Evolutionary conservation across 2,329 filamentous ascomycete species (phyloP).

Genomic region (Pseudovirgaria hyperparasitica): DNA sequence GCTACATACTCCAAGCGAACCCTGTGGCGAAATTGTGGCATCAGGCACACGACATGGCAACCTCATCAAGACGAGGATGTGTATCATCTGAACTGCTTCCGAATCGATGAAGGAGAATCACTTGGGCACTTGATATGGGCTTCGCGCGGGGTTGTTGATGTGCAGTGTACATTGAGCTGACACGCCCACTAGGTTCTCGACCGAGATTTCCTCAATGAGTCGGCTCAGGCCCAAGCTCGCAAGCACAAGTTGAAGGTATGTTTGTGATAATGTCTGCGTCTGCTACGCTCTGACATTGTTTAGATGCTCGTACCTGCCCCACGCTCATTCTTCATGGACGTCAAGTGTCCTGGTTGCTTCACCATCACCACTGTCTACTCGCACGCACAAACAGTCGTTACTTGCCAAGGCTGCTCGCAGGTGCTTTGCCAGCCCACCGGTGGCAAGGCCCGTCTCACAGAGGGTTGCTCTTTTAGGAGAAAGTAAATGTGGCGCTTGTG

Average conservation of each 20-base stretch:
- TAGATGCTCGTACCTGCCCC: constrained; percentile 89
- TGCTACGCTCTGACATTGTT: constrained; percentile 4
- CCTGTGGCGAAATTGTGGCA: constrained; percentile 6
- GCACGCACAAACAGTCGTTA: constrained; percentile 99
- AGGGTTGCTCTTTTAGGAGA: constrained; percentile 99
- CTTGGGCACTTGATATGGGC: constrained; percentile 4
- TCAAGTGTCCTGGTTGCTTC: constrained; percentile 99
- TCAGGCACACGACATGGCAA: constrained; percentile 19
- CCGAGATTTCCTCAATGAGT: constrained; percentile 99
- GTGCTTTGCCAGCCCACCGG: constrained; percentile 99
- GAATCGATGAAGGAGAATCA: constrained; percentile 3
- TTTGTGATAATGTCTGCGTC: constrained; percentile 1
- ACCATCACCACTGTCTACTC: constrained; percentile 99
- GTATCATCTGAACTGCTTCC: constrained; percentile 7
- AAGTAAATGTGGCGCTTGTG: constrained; percentile 60
- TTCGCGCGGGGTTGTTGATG: constrained; percentile 2
- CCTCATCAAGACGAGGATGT: constrained; percentile 14
- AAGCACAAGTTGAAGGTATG: constrained; percentile 99
- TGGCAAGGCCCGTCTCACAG: constrained; percentile 96
- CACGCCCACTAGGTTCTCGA: constrained; percentile 77
- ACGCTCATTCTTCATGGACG: constrained; percentile 99
- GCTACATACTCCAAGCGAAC: constrained; percentile 5
- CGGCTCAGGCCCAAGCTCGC: constrained; percentile 65
- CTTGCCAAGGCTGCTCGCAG: constrained; percentile 97
- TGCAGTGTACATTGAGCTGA: constrained; percentile 9